These are phyloP conservation scores for Aphanoascus verrucosus DNA, from an alignment of 2,329 filamentous ascomycete genomes.

Conservation along the genomic window DNA sequence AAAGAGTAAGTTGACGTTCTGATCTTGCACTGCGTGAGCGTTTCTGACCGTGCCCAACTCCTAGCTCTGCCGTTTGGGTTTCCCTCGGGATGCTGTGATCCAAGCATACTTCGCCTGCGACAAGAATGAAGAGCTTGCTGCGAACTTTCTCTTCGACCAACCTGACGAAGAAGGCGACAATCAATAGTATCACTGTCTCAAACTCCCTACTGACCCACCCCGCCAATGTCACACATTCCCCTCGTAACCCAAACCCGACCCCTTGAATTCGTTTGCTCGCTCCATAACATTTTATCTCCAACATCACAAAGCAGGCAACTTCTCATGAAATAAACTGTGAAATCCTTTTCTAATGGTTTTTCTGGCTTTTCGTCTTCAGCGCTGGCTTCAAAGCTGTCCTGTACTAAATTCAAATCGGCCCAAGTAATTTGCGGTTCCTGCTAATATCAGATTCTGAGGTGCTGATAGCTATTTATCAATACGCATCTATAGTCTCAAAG, in stretches of 20 bases:
- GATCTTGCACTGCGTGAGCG: constrained; percentile 23
- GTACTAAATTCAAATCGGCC: neutral
- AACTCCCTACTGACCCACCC: neutral
- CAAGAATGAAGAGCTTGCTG: constrained; percentile 97
- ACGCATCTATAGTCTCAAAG: too few species aligned
- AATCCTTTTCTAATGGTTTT: neutral
- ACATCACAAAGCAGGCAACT: neutral
- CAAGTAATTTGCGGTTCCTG: neutral
- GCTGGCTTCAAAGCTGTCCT: neutral
- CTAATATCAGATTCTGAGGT: neutral
- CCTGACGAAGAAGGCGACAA: constrained; percentile 60
- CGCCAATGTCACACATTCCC: neutral
- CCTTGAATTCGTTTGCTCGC: neutral
- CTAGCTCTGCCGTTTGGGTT: constrained; percentile 83
- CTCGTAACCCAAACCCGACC: neutral
- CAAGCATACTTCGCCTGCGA: constrained; percentile 99
- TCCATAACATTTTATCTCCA: neutral
- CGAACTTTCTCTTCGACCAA: constrained; percentile 97
- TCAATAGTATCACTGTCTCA: neutral
- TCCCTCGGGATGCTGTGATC: constrained; percentile 84
- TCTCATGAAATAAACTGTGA: constrained; percentile 5
- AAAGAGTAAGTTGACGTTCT: constrained; percentile 52
- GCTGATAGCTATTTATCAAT: too few species aligned
- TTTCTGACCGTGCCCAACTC: constrained; percentile 6
- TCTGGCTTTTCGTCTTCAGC: neutral